Evolutionary conservation across 148 eudicot species (phyloP), one percentile per base, ranked within the genome.

Genomic region (Silene latifolia): DNA sequence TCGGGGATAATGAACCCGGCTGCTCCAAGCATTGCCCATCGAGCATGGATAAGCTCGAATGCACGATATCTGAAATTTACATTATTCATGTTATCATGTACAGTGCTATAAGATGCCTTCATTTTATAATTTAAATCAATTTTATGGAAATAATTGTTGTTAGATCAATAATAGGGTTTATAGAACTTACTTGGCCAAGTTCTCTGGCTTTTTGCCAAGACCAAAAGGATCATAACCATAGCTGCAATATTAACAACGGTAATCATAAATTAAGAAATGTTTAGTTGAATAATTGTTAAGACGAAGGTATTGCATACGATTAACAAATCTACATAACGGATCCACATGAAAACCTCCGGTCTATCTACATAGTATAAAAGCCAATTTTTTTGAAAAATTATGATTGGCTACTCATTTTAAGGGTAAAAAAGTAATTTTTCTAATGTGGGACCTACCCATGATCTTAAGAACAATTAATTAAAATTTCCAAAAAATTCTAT

Each of bases 21-120:
- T 15, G 99, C 99, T 48, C 99, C 99, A 66, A 95, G 88, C 99
- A 95, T 95, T 0, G 99, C 99, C 99, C 99, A 95, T 2, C 99
- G 75, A 10, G 93, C 94, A 29, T 95, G 99, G 73, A 95, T 95
- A 69, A 95, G 80, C 87, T 95, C 99, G 65, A 72, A 90, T 39
- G 93, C 93, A 73, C 90, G 99, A 68, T 95, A 95, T 84, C 99
- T 95, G 84, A 66, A 68, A 2, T 25, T 7, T 19, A 3, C 3
- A 39, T 0, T 19, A 51, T 23, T 46, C 15, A 72, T 57, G 1
- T 39, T 35, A 8, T 53, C 27, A 25, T 42, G 62, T 24, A 13
- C 44, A 1, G 4, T 35, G 4, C 2, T 3, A 4, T n/a, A 56
- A 25, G 56, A 15, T 6, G 17, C 1, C 12, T 67, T n/a, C 29